Conservation (phyloP, 768 basidiomycete genomes). For the Crepidotus variabilis region DNA sequence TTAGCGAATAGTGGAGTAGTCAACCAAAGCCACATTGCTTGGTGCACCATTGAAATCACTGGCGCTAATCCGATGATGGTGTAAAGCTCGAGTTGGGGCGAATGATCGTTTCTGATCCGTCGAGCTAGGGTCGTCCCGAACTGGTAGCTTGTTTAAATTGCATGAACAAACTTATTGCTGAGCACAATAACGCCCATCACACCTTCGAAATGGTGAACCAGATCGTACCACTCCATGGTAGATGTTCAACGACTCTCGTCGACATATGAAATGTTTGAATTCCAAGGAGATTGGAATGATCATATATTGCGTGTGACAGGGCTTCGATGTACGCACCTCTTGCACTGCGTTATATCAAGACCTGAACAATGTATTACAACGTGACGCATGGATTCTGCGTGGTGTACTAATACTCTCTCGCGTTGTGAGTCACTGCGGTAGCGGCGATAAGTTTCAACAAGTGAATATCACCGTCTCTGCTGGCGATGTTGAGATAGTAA, state of each 20-base stretch:
- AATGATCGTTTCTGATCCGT: no score
- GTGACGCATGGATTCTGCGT: conserved; percentile 51
- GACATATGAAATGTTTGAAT: conserved; percentile 51
- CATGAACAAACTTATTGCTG: no score
- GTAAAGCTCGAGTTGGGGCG: no score
- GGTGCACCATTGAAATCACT: no score
- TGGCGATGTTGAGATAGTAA: conserved; percentile 41
- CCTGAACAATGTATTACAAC: conserved; percentile 16
- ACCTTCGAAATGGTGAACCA: conserved; percentile 51
- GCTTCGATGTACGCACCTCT: conserved; percentile 46
- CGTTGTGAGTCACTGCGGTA: conserved; percentile 30
- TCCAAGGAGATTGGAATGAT: not conserved
- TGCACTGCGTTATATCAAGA: conserved; percentile 23
- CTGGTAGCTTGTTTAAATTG: no score
- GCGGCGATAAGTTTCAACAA: conserved; percentile 45
- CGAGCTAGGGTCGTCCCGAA: no score
- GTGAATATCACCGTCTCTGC: conserved; percentile 46
- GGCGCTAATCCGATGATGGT: no score
- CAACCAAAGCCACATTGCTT: no score
- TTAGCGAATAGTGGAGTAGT: no score
- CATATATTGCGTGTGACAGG: conserved; percentile 20
- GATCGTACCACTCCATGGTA: conserved; percentile 44
- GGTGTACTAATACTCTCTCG: conserved; percentile 51
- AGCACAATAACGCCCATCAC: no score
- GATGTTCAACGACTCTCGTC: conserved; percentile 48